Percentiles rank a stretch among this genome's conserved stretches.
These are phyloP conservation scores for Fistulifera pelliculosa DNA, from an alignment of 108 stramenopile species.

Conservation along the genomic window DNA sequence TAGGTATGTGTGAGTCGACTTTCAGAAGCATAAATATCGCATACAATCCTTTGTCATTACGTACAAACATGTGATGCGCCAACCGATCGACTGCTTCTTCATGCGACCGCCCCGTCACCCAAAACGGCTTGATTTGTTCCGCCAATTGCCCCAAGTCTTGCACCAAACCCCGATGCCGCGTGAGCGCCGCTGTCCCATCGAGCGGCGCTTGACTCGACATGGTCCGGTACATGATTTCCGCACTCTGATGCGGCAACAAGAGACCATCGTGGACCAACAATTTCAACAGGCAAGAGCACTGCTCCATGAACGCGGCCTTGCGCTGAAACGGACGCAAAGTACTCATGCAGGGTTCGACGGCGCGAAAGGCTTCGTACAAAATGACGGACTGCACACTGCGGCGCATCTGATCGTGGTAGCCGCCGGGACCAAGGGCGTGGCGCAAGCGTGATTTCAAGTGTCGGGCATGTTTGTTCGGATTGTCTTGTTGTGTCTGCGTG, in stretches of 20 bases:
- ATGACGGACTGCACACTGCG: conserved; percentile 38
- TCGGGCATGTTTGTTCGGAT: conserved; percentile 9
- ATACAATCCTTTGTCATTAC: neutral
- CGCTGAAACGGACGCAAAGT: conserved; percentile 47
- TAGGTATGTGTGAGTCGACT: too few relatives aligned
- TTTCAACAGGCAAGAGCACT: conserved; percentile 28
- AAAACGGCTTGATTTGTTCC: conserved; percentile 19
- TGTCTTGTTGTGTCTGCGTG: conserved; percentile 19
- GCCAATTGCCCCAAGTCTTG: conserved; percentile 28
- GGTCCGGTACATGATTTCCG: conserved; percentile 58
- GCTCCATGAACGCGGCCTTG: conserved; percentile 40
- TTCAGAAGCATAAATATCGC: conserved; percentile 5
- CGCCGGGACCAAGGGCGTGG: neutral
- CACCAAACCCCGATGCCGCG: conserved; percentile 17
- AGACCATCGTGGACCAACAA: conserved; percentile 14
- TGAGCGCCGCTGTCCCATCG: conserved; percentile 38
- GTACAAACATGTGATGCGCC: conserved; percentile 25
- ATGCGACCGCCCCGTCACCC: conserved; percentile 20
- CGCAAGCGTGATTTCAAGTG: neutral
- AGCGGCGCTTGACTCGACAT: conserved; percentile 35
- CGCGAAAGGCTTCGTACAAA: conserved; percentile 43
- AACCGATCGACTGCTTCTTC: conserved; percentile 26
- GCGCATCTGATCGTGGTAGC: conserved; percentile 16
- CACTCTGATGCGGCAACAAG: conserved; percentile 20
- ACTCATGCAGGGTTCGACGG: conserved; percentile 13